Conservation (phyloP, 441 rosid species). For the Corymbia calophylla region DNA sequence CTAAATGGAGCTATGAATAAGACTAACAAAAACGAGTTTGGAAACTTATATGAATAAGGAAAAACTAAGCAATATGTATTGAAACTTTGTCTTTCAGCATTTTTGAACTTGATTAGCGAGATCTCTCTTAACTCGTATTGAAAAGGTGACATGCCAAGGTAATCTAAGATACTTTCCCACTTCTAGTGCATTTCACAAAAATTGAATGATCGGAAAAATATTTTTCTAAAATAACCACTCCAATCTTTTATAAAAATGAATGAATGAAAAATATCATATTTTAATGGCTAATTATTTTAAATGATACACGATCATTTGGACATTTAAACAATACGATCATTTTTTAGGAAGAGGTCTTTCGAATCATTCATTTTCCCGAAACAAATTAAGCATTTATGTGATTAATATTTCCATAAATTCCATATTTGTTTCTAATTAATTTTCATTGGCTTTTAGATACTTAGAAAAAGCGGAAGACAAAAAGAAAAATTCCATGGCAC, state of each 20-base stretch:
- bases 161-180: not conserved
- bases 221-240: too few species aligned
- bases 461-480: not conserved
- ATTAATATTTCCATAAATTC: too few species aligned
- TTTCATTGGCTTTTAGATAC: not conserved
- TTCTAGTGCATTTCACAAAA: too few species aligned
- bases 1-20: not conserved
- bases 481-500: not conserved
- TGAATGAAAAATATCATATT: not conserved
- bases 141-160: not conserved
- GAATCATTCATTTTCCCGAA: not conserved
- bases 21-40: not conserved
- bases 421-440: not conserved
- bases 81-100: not conserved
- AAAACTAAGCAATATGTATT: not conserved
- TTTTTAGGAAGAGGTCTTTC: not conserved
- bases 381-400: too few species aligned
- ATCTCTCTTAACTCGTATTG: not conserved
- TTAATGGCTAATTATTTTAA: not conserved
- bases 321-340: too few species aligned
- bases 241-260: not conserved
- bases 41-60: not conserved
- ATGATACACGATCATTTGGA: fast-evolving
- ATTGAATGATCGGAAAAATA: not conserved
- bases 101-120: not conserved